Evolutionary conservation across 495 filamentous ascomycete genomes (phyloP).

Genomic region (Penicillium diatomitis): DNA sequence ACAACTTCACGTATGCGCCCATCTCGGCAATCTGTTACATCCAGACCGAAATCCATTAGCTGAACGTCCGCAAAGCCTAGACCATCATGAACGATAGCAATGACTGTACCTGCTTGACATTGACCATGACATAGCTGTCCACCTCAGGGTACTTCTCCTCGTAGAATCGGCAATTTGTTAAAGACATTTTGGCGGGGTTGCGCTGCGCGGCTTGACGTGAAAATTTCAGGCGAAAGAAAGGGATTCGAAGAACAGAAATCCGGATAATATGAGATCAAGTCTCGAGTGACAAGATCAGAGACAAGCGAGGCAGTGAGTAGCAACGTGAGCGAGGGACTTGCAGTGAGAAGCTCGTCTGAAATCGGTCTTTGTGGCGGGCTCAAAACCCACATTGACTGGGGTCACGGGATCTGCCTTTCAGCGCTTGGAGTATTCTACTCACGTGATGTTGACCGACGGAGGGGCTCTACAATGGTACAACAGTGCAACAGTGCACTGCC

Average conservation of each 20-base stretch:
- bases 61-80: background rate
- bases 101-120: constrained; percentile 75
- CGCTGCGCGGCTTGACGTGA: constrained; percentile 25
- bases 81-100: background rate
- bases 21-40: constrained; percentile 84
- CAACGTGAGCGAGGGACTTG: constrained; percentile 9
- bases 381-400: constrained; percentile 35
- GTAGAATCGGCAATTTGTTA: constrained; percentile 98
- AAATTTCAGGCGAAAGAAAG: constrained; percentile 6
- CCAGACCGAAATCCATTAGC: constrained; percentile 2
- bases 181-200: constrained; percentile 68
- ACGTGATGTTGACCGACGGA: background rate
- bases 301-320: constrained; percentile 1
- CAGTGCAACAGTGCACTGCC: constrained; percentile 15
- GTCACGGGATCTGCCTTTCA: constrained; percentile 5
- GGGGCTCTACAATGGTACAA: background rate
- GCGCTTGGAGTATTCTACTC: constrained; percentile 14
- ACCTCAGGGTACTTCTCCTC: constrained; percentile 98
- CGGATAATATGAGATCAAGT: constrained; percentile 4
- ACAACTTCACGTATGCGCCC: constrained; percentile 97
- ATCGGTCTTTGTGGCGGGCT: constrained; percentile 36
- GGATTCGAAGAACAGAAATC: constrained; percentile 15
- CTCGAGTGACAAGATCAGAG: constrained; percentile 3
- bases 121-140: constrained; percentile 99
- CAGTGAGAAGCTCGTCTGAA: constrained; percentile 25